Evolutionary conservation across 2,329 filamentous ascomycete species (phyloP).

Genomic region (Simplicillium aogashimaense): DNA sequence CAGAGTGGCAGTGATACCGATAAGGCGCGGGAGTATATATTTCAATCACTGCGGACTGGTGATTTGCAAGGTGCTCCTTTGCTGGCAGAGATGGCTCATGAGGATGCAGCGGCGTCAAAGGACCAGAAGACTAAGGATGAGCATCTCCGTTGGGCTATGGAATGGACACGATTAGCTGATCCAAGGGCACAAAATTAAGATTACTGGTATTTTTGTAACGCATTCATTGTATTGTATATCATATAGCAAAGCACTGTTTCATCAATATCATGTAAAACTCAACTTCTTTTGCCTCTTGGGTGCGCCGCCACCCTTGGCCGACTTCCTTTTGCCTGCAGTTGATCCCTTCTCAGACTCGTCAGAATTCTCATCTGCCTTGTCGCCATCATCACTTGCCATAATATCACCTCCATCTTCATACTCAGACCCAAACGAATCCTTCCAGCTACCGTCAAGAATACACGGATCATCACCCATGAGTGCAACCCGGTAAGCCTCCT

Average conservation of each 20-base stretch:
- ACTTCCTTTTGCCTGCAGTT: slow-evolving; percentile 7
- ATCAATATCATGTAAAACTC: slow-evolving; percentile 1
- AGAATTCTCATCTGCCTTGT: slow-evolving; percentile 11
- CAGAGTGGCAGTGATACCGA: slow-evolving; percentile 9
- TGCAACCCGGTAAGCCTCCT: slow-evolving; percentile 56
- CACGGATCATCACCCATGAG: slow-evolving; percentile 53
- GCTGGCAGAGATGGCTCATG: slow-evolving; percentile 18
- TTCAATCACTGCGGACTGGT: slow-evolving; percentile 15
- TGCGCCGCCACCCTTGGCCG: background rate
- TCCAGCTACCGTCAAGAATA: slow-evolving; percentile 52
- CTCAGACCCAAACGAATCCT: slow-evolving; percentile 30
- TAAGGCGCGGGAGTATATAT: slow-evolving; percentile 15
- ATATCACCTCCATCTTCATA: slow-evolving; percentile 21
- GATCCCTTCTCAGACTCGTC: slow-evolving; percentile 13
- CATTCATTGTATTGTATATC: background rate
- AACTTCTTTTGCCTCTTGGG: slow-evolving; percentile 17
- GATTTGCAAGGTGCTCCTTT: slow-evolving; percentile 14
- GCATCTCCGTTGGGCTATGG: slow-evolving; percentile 18
- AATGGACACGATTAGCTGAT: slow-evolving; percentile 23
- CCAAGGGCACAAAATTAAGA: slow-evolving; percentile 12
- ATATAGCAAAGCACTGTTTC: background rate
- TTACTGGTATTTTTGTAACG: background rate
- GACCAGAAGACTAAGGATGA: slow-evolving; percentile 10
- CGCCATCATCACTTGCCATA: slow-evolving; percentile 21
- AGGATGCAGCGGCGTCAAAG: slow-evolving; percentile 10